Evolutionary conservation across 2,329 filamentous ascomycete species (phyloP).

Genomic region (Trichoderma oligosporum): DNA sequence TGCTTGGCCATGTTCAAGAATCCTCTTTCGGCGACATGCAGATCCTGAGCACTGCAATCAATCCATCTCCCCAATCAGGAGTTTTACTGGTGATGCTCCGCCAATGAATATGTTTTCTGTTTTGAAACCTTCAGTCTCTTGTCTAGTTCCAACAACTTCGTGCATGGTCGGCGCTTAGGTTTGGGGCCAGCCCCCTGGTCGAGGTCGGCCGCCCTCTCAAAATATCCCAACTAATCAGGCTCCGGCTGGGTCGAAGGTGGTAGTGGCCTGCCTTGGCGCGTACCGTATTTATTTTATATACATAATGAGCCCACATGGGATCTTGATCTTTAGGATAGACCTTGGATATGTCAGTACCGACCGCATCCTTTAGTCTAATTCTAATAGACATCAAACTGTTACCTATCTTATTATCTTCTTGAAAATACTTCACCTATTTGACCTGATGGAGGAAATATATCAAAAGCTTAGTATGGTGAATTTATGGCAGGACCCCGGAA

Average conservation of each 20-base stretch:
- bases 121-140: background rate
- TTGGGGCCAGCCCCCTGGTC: background rate
- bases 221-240: background rate
- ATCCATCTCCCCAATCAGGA: background rate
- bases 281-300: conserved; percentile 1
- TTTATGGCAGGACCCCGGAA: conserved; percentile 22
- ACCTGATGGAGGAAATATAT: conserved; percentile 33
- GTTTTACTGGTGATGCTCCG: background rate
- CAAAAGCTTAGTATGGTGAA: conserved; percentile 29
- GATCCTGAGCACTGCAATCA: background rate
- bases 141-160: background rate
- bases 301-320: background rate
- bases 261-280: background rate
- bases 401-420: background rate
- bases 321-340: background rate
- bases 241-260: background rate
- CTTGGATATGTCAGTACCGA: background rate
- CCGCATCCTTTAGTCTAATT: background rate
- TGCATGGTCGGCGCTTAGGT: conserved; percentile 15
- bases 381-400: background rate
- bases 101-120: background rate
- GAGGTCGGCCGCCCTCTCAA: conserved; percentile 6
- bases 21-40: background rate
- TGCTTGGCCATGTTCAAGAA: background rate
- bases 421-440: background rate